Conservation (phyloP, 305 asterid species). For the Plantago coronopus region DNA sequence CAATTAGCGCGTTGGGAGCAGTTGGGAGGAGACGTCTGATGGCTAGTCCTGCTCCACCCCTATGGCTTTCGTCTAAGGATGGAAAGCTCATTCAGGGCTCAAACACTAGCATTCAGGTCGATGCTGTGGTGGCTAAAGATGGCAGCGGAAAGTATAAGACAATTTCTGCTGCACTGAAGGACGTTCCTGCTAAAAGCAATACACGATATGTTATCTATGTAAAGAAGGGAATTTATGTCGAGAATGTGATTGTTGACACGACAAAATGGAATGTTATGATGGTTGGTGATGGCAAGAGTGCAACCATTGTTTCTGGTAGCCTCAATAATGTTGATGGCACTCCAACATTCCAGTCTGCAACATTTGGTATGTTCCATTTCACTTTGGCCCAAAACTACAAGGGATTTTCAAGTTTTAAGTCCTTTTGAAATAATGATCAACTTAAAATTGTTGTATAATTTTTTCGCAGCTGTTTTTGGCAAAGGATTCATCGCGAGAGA, state of each 20-base stretch:
- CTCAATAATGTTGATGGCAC: constrained; percentile 48
- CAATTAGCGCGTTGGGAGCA: neutral
- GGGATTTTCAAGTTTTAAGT: too few species aligned
- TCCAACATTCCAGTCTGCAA: constrained; percentile 47
- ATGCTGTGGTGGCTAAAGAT: constrained; percentile 28
- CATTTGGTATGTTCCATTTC: constrained; percentile 41
- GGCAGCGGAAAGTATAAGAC: constrained; percentile 18
- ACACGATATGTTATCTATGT: constrained; percentile 43
- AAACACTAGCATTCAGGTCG: constrained; percentile 15
- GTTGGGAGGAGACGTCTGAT: neutral
- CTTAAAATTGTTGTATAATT: too few species aligned
- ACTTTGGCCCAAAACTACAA: too few species aligned
- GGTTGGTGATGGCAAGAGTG: constrained; percentile 46
- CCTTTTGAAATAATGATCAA: too few species aligned
- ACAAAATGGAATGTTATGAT: constrained; percentile 41
- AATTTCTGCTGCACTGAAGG: constrained; percentile 16
- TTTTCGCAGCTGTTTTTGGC: constrained; percentile 36
- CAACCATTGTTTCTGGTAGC: constrained; percentile 34
- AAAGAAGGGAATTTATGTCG: constrained; percentile 51
- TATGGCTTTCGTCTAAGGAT: constrained; percentile 32
- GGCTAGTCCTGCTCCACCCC: constrained; percentile 17
- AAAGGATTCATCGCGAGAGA: constrained; percentile 42
- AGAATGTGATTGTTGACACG: constrained; percentile 40
- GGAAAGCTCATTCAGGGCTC: constrained; percentile 33
- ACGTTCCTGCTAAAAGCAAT: neutral